phyloP scores from a whole-genome alignment of 2,329 filamentous ascomycete species.

The Didymella glomerata region DNA sequence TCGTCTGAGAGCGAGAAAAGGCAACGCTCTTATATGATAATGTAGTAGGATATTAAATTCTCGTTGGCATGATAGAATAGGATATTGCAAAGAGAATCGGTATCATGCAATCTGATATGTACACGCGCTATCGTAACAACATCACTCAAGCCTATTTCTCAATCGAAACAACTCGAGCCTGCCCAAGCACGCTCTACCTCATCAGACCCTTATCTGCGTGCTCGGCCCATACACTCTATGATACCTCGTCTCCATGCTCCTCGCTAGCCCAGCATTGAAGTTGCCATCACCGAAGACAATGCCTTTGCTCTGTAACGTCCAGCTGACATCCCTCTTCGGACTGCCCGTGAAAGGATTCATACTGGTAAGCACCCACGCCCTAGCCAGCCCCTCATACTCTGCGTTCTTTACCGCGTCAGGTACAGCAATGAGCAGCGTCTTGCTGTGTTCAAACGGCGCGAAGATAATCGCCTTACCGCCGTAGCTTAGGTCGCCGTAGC shows the following conservation, averaged over 20 bases:
- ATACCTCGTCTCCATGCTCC: slow-evolving; percentile 22
- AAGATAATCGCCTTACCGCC: slow-evolving; percentile 43
- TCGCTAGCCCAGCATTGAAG: slow-evolving; percentile 30
- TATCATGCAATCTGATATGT: neutral
- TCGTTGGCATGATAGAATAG: too few relatives aligned
- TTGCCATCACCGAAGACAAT: slow-evolving; percentile 51
- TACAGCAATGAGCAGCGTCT: slow-evolving; percentile 43
- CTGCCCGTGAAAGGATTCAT: slow-evolving; percentile 38
- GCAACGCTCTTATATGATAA: too few relatives aligned
- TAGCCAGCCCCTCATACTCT: slow-evolving; percentile 32
- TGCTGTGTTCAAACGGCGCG: slow-evolving; percentile 45
- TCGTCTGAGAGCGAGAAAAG: too few relatives aligned
- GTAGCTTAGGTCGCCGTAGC: neutral
- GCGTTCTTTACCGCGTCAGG: slow-evolving; percentile 37
- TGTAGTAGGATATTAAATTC: too few relatives aligned
- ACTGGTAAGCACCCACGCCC: slow-evolving; percentile 52
- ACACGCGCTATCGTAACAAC: slow-evolving; percentile 11
- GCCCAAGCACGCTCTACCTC: too few relatives aligned
- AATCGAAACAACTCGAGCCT: neutral
- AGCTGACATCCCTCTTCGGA: slow-evolving; percentile 39
- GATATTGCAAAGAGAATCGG: neutral
- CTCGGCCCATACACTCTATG: slow-evolving; percentile 21
- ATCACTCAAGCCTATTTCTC: too few relatives aligned
- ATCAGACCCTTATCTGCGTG: neutral
- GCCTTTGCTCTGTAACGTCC: slow-evolving; percentile 53